These are phyloP conservation scores for Hibiscus trionum DNA, from an alignment of 345 rosid genomes.

Conservation along the genomic window DNA sequence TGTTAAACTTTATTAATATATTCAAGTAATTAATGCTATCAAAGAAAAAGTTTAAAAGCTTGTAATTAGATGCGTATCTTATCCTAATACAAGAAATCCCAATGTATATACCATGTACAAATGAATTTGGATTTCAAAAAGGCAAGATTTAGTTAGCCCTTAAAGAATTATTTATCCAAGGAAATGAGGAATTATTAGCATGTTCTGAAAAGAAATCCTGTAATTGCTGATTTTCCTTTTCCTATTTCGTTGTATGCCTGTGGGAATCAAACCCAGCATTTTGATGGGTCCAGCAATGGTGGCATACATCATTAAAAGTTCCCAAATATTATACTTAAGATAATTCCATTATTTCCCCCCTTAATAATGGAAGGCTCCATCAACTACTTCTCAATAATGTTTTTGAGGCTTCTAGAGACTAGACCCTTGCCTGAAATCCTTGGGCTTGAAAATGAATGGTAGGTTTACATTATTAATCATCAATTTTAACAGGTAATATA, in stretches of 20 bases:
- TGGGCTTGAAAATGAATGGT: not conserved
- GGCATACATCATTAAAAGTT: not conserved
- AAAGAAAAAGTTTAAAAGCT: not conserved
- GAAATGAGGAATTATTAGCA: not conserved
- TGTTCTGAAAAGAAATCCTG: not conserved
- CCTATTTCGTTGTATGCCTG: not conserved
- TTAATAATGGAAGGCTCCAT: not conserved
- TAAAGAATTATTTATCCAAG: not conserved
- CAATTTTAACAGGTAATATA: too few relatives aligned
- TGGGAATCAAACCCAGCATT: conserved; percentile 10
- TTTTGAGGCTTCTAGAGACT: not conserved
- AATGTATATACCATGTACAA: not conserved
- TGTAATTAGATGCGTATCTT: not conserved
- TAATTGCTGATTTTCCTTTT: not conserved
- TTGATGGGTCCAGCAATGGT: not conserved
- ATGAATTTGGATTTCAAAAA: not conserved
- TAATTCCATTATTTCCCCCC: not conserved
- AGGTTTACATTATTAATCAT: not conserved
- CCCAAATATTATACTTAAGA: not conserved
- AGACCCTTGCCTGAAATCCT: not conserved
- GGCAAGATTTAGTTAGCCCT: not conserved
- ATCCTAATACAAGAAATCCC: not conserved
- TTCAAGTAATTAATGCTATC: not conserved
- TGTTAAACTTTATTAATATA: not conserved
- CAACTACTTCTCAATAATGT: not conserved